Conservation (phyloP, 306 rosid species). For the Cucurbita ficifolia region DNA sequence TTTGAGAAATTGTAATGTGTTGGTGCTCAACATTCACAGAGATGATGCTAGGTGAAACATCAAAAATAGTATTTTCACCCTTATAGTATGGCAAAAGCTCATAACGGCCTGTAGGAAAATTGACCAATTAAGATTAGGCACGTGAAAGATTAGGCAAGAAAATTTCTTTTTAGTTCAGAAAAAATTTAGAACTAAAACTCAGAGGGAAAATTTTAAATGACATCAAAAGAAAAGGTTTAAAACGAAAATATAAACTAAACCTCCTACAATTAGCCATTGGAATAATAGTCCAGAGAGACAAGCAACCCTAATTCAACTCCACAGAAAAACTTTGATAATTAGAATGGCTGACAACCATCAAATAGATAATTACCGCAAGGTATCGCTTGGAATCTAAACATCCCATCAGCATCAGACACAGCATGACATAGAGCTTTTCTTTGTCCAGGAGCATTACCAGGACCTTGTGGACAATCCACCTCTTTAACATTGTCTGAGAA, state of each 20-base stretch:
- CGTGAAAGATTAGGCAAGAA: not conserved
- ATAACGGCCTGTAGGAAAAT: slow-evolving; percentile 49
- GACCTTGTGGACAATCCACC: slow-evolving; percentile 85
- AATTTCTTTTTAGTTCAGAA: not conserved
- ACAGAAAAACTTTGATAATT: not conserved
- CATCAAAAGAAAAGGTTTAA: not conserved
- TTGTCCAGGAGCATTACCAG: slow-evolving; percentile 42
- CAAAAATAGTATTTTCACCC: slow-evolving; percentile 95
- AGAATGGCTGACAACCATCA: not conserved
- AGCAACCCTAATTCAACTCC: not conserved
- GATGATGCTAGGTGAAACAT: slow-evolving; percentile 72
- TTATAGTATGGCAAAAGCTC: slow-evolving; percentile 86
- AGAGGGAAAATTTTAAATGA: not conserved
- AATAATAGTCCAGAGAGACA: not conserved
- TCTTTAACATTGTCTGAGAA: slow-evolving; percentile 71
- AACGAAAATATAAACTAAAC: not conserved
- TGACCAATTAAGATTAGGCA: slow-evolving; percentile 4
- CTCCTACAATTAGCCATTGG: not conserved
- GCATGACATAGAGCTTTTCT: slow-evolving; percentile 72
- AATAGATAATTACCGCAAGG: slow-evolving; percentile 70
- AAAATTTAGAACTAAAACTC: not conserved
- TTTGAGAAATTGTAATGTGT: slow-evolving; percentile 60
- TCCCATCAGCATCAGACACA: slow-evolving; percentile 75
- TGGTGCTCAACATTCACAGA: slow-evolving; percentile 64
- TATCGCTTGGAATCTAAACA: slow-evolving; percentile 57